These are phyloP conservation scores for Plectosphaerella sp. DNA, from an alignment of 2,329 filamentous ascomycete genomes.

Conservation along the genomic window DNA sequence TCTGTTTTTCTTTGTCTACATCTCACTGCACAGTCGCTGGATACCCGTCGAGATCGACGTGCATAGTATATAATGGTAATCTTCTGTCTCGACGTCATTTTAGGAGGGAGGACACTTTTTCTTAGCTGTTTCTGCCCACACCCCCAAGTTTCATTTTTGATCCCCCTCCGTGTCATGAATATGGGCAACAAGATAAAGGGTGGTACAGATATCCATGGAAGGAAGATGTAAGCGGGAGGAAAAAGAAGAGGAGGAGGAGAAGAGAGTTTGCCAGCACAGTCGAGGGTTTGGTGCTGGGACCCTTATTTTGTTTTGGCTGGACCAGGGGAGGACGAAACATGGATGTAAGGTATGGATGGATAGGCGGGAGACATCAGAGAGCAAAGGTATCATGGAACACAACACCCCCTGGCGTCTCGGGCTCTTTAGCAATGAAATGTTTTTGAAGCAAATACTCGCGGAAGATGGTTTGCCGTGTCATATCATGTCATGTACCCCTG, in stretches of 20 bases:
- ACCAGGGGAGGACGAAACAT: not conserved
- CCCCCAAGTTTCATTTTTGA: not conserved
- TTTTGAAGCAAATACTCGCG: not conserved
- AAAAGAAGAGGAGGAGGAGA: not conserved
- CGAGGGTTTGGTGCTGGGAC: too few species aligned
- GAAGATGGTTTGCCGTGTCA: too few species aligned
- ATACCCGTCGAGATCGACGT: slow-evolving; percentile 6
- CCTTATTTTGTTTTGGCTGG: not conserved
- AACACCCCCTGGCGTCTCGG: not conserved
- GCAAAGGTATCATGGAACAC: not conserved
- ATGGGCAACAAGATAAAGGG: slow-evolving; percentile 4
- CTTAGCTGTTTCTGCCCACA: slow-evolving; percentile 2
- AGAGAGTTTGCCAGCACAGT: too few species aligned
- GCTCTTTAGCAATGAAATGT: not conserved
- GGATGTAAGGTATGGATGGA: too few species aligned
- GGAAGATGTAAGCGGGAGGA: not conserved
- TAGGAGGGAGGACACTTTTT: not conserved
- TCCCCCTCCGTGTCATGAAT: slow-evolving; percentile 4
- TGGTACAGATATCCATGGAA: not conserved
- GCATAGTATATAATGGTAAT: slow-evolving; percentile 17
- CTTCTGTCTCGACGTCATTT: slow-evolving; percentile 5
- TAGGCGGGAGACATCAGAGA: not conserved
- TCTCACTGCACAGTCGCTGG: slow-evolving; percentile 8
- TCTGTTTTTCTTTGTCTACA: slow-evolving; percentile 10
- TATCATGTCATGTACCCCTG: not conserved